A percentile compares a stretch with the other conserved stretches of the same genome.
Conservation (phyloP, 1,284 basidiomycete genomes). For the Heimioporus retisporus region DNA sequence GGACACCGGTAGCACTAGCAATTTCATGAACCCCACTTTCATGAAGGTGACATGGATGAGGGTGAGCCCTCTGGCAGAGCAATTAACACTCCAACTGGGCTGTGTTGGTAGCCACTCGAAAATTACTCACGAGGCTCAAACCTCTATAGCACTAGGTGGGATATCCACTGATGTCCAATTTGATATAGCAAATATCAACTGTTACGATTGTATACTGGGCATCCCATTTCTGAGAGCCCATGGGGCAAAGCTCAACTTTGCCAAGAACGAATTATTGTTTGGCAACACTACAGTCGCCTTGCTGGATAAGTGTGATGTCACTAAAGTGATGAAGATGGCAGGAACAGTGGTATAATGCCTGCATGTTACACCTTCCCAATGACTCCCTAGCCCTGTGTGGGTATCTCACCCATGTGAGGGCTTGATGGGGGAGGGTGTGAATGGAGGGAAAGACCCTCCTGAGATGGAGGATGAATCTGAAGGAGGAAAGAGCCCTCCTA, state of each 20-base stretch:
- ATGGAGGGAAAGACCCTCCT: too few species aligned
- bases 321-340: background rate
- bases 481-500: background rate
- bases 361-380: background rate
- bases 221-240: background rate
- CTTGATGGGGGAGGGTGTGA: background rate
- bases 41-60: background rate
- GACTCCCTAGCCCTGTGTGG: background rate
- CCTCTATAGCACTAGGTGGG: background rate
- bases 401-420: background rate
- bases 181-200: background rate
- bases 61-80: background rate
- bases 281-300: too few species aligned
- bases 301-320: background rate
- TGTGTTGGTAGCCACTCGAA: background rate
- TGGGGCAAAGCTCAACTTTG: background rate
- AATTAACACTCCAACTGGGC: background rate
- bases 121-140: background rate
- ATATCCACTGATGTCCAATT: background rate
- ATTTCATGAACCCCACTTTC: background rate
- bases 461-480: background rate
- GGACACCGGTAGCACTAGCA: background rate
- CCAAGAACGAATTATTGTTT: too few species aligned
- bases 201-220: background rate
- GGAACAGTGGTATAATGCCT: too few species aligned